Conservation (phyloP, 148 eudicot species). For the Spergularia marina region DNA sequence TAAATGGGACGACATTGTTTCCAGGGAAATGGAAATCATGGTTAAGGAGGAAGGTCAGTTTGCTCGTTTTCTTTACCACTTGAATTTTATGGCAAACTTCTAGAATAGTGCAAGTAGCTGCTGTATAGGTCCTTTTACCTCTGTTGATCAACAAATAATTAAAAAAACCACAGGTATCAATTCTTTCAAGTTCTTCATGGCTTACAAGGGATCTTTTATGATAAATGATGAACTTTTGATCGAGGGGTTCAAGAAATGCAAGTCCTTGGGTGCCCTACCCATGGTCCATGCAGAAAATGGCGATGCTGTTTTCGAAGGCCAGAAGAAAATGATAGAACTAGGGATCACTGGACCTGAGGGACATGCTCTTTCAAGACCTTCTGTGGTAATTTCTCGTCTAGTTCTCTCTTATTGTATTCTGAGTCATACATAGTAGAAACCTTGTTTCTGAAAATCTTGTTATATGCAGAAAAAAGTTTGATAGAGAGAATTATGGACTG, state of each 20-base stretch:
- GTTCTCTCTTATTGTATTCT: not conserved
- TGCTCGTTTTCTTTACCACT: not conserved
- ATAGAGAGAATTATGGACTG: not conserved
- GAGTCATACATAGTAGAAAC: not conserved
- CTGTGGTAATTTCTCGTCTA: conserved; percentile 49
- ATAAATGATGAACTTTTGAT: conserved; percentile 75
- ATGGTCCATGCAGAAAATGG: conserved; percentile 99
- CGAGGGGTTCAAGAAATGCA: conserved; percentile 92
- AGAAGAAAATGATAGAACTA: conserved; percentile 92
- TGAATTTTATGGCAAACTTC: not conserved
- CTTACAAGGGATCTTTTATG: conserved; percentile 93
- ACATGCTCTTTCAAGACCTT: conserved; percentile 95
- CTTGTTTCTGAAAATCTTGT: not conserved
- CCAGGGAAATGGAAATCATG: conserved; percentile 89
- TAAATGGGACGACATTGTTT: conserved; percentile 86
- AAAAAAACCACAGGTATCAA: conserved; percentile 59
- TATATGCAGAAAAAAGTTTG: not conserved
- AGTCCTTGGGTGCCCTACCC: conserved; percentile 90
- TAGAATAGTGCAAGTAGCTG: not conserved
- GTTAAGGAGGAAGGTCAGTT: conserved; percentile 84
- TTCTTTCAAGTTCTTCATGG: conserved; percentile 96
- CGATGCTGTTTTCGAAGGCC: conserved; percentile 99
- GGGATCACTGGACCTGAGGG: conserved; percentile 99
- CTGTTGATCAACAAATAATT: not conserved
- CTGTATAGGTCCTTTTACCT: not conserved